Base-by-base conservation (phyloP, 2,329 filamentous ascomycete genomes). In the Drechslerella coelobrocha region DNA sequence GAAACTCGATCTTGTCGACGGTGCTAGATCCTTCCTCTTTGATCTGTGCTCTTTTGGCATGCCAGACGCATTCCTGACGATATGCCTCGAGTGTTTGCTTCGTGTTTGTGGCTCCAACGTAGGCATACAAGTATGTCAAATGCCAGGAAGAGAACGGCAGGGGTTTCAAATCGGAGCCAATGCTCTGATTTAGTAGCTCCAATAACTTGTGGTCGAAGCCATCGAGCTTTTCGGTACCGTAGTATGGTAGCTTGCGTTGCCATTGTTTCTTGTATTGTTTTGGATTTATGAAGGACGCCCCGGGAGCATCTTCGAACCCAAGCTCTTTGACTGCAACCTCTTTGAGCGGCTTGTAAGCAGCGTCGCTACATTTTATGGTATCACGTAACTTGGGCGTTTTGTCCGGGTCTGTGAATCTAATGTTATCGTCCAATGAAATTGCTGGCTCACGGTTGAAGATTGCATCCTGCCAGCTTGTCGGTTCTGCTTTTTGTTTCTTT, bases 401-500 rank as follows among this genome's bases (percentile, higher is more conserved):
- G 12, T 39, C 5, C 4, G 34, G 34, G 10, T 9, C 2, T 24
- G 41, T 57, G n/a, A 60, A 50, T 21, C 54, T 45, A 24, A 61
- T 26, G 12, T 48, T 51, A 1, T 41, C 19, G n/a, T 55, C 51
- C 2, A 68, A 23, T 2, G 55, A 55, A 24, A 68, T 68, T 0
- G 50, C 41, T 19, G 55, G 19, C 1, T 55, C 50, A 2, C 51
- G 55, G 8, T 61, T 43, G 26, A 68, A 61, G 14, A 68, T 41
- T 1, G 63, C 1, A 21, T 61, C 50, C 2, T 61, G 19, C 63
- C 63, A 68, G 12, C 23, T 47, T 23, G 29, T 24, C 26, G 23
- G 23, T 27, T 10, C 12, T 21, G 56, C 12, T 10, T 12, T 12
- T 47, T 60, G 39, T 10, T 54, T 19, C n/a, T 53, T 19, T 1